Percentiles rank a stretch among this genome's conserved stretches.
Conservation (phyloP, 2,329 filamentous ascomycete genomes). For the Emergomyces orientalis region DNA sequence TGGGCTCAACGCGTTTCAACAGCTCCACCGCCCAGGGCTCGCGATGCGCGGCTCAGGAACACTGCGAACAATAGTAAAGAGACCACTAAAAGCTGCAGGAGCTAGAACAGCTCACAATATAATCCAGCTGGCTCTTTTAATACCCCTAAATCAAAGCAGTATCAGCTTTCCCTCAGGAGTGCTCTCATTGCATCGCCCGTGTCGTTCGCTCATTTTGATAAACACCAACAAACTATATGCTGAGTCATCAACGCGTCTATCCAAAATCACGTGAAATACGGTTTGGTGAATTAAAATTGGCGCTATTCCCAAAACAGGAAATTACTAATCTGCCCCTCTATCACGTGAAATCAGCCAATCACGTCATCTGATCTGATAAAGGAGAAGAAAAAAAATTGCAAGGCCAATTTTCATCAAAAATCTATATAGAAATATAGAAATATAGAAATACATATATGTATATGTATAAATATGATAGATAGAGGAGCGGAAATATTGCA, state of each 20-base stretch:
- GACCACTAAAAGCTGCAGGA: not conserved
- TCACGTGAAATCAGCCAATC: not conserved
- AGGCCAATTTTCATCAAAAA: no score
- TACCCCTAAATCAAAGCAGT: not conserved
- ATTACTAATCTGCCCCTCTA: no score
- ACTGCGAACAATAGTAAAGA: not conserved
- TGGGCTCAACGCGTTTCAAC: slow-evolving; percentile 7
- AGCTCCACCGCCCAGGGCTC: slow-evolving; percentile 5
- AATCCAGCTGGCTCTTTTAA: not conserved
- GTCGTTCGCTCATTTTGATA: not conserved
- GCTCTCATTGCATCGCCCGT: not conserved
- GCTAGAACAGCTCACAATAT: not conserved
- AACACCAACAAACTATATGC: not conserved
- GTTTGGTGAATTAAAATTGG: not conserved
- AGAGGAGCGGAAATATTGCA: not conserved
- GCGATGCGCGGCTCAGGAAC: slow-evolving; percentile 3
- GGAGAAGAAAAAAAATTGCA: no score
- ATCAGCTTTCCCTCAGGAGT: no score
- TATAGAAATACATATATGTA: no score
- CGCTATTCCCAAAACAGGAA: not conserved
- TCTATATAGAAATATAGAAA: no score
- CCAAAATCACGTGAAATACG: not conserved
- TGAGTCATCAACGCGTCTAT: slow-evolving; percentile 2
- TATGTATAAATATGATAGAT: no score
- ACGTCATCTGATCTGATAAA: not conserved